Evolutionary conservation across 192 early-diverging fungal genomes (phyloP), one percentile per base, ranked within the genome.

Genomic region (Umbelopsis sp.): DNA sequence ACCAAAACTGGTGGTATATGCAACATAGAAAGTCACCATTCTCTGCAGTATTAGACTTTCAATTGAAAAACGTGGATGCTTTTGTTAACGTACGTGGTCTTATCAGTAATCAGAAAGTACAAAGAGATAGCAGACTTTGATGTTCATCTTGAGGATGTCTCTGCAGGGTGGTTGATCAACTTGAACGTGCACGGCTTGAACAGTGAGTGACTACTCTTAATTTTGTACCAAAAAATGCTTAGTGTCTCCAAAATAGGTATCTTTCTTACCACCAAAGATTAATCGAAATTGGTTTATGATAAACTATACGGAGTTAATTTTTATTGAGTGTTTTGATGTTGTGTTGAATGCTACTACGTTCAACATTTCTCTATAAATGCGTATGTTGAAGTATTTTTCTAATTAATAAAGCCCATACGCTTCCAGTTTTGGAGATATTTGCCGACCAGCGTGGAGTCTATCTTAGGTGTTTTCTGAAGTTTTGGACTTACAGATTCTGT

Each of bases 71-170:
- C 36, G 81, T 82, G 24, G 73, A 81, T 38, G 45, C 45, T 1
- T 74, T 80, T 20, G 66, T 69, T 52, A 81, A 83, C 59, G 74
- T 81, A 24, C 47, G 66, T 20, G 79, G 70, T 14, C n/a, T 81
- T 3, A 70, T 89, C n/a, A 72, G 56, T 21, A 66, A 77, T n/a
- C 0, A 72, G 76, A 36, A 45, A 80, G 25, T 84, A 83, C 71
- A 78, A 72, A 38, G 69, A 83, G 36, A 4, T 93, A 34, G 75
- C 81, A 36, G 91, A 93, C 71, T 90, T 93, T 70, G 89, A 90
- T 45, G 86, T 82, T 68, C 91, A 93, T 74, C 65, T 93, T 45
- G 90, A 93, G 73, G 77, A 93, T 59, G 71, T 88, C 22, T 66
- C 73, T 36, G 69, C 74, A 66, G 89, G 91, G 75, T 93, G 91